Percentiles rank a stretch among this genome's conserved stretches.
Evolutionary conservation across 371 early-diverging fungal genomes (phyloP).

Genomic region (Lichtheimia ornata): DNA sequence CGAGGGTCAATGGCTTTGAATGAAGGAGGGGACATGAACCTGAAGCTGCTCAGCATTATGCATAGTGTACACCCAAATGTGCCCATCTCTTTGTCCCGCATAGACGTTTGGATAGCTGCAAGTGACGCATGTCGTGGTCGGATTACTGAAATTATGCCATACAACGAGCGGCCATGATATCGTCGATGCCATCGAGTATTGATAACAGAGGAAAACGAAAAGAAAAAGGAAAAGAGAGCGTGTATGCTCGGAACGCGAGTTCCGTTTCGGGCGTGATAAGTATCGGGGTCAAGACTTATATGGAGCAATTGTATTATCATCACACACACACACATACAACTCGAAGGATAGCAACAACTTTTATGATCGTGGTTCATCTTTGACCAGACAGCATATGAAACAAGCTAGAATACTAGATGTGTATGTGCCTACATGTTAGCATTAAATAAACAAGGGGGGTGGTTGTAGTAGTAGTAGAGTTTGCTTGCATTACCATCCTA

Average conservation of each 20-base stretch:
- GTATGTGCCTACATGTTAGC: neutral
- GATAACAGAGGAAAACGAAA: neutral
- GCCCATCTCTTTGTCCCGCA: conserved; percentile 62
- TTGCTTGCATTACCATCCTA: conserved; percentile 18
- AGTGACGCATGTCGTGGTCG: conserved; percentile 37
- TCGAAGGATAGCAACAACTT: no score
- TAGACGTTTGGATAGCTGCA: conserved; percentile 44
- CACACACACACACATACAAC: no score
- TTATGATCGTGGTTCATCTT: conserved; percentile 15
- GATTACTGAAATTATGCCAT: conserved; percentile 47
- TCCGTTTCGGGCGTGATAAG: neutral
- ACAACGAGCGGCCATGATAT: conserved; percentile 42
- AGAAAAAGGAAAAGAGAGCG: neutral
- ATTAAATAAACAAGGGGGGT: conserved; percentile 1
- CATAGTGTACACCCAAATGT: conserved; percentile 56
- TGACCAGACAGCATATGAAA: conserved; percentile 19
- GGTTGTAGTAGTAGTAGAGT: no score
- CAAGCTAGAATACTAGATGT: conserved; percentile 15
- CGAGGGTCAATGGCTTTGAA: neutral
- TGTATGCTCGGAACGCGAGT: conserved; percentile 3
- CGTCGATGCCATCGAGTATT: conserved; percentile 39
- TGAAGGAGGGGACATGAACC: neutral
- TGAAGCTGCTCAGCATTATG: conserved; percentile 6
- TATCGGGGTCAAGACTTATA: neutral
- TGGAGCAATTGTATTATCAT: neutral